Base-by-base conservation (phyloP, 345 rosid species). In the Psidium guajava region DNA sequence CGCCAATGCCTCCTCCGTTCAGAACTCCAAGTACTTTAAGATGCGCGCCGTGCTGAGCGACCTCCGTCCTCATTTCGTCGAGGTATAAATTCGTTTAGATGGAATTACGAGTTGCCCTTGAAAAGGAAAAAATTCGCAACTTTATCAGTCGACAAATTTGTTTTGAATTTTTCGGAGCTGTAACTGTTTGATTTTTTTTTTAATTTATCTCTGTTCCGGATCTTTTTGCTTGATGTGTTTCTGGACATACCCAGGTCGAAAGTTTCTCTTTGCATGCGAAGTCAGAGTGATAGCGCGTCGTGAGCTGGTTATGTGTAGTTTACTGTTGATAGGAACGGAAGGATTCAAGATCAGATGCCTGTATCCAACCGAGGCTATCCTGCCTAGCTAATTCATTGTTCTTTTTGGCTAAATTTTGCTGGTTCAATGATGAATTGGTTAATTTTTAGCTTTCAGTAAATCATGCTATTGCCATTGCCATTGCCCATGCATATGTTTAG, bases 1-100 rank as follows among this genome's bases (percentile, higher is more conserved):
- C 57, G 87, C 77, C 82, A 86, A 85, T 84, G 86, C 53, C 54
- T 88, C 86, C 83, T 88, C 86, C 83, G 49, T 90, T 55, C 93
- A 89, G 74, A 91, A 94, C 52, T 90, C 92, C 84, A 83, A 87
- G 83, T 92, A 91, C 92, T 90, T 86, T 82, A 89, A 87, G 89
- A 87, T 91, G 87, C 91, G 91, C 32, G 75, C 89, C 53, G 83
- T 88, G 83, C 85, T 91, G 61, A 85, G 83, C 69, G 91, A 87
- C 49, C 87, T 91, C 52, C 88, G 93, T 50, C 90, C 91, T 81
- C 88, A 75, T 86, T 51, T 91, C 20, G 81, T 89, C 51, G 89
- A 91, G 93, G 93, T 90, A 81, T n/a, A 3, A 16, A 51, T 44
- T 52, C 44, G 40, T 53, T 83, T 16, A 36, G 80, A 69, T 69